phyloP scores from a whole-genome alignment of 306 rosid genomes.

The Corylus avellana region DNA sequence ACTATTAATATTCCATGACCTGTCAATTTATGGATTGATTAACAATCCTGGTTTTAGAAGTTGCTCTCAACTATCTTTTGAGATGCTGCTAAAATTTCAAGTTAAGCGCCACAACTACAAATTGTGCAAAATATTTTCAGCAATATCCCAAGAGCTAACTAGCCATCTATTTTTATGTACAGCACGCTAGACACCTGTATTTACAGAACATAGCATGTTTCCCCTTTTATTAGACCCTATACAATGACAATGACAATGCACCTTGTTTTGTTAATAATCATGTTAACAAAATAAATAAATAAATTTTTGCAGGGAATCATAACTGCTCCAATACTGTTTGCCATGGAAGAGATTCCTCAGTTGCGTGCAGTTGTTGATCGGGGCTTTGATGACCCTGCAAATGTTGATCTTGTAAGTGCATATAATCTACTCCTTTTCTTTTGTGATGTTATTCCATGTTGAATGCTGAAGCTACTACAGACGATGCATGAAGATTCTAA shows the following conservation, averaged over 20 bases:
- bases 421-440: conserved; percentile 1
- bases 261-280: conserved; percentile 3
- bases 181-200: background rate
- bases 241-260: background rate
- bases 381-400: conserved; percentile 78
- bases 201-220: background rate
- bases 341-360: conserved; percentile 95
- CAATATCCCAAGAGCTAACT: too few species aligned
- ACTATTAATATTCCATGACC: background rate
- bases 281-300: background rate
- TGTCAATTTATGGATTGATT: background rate
- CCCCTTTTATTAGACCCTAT: background rate
- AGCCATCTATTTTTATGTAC: background rate
- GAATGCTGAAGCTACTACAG: background rate
- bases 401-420: conserved; percentile 72
- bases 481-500: background rate
- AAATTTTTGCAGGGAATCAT: conserved; percentile 71
- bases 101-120: too few species aligned
- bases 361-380: conserved; percentile 62
- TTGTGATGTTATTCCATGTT: background rate
- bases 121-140: too few species aligned
- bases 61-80: background rate
- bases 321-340: conserved; percentile 92
- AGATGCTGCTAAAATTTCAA: background rate
- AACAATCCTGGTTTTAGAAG: background rate